Base-by-base conservation (phyloP, 2,329 filamentous ascomycete species). In the Thyridium curvatum region DNA sequence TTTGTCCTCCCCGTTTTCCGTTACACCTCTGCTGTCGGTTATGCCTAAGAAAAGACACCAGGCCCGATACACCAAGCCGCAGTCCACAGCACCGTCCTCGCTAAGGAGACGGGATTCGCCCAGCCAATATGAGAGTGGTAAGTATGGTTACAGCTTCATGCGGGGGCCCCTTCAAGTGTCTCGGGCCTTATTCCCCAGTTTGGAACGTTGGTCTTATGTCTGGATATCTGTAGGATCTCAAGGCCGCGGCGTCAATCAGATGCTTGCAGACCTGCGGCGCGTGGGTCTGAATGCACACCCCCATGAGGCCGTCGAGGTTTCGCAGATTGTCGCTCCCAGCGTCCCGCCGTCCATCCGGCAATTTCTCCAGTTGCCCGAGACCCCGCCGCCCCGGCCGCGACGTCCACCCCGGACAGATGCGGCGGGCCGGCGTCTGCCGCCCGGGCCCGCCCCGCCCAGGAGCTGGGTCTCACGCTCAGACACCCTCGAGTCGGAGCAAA, bases 1-100 rank as follows among this genome's bases (percentile, higher is more conserved):
- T 17, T 38, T 38, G 28, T 30, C 31, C 15, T 15, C 14, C 16
- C 36, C 9, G 28, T n/a, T 30, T 16, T 32, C n/a, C 18, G 21
- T 30, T 29, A 12, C 30, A n/a, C 21, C 35, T 18, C 18, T 8
- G 14, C 12, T 37, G n/a, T 17, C 17, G 38, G 54, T 51, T 51
- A 82, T 82, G 78, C 74, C 78, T 60, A 82, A 80, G 67, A 82
- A 80, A 69, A 68, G 74, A 59, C 70, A 74, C 40, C 65, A 70
- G 48, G 52, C 60, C 50, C 66, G 65, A 52, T 77, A 72, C 51
- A 74, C 76, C 47, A 82, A 80, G 57, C 77, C 77, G 48, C 69
- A 63, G 50, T 72, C 71, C 44, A 72, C 74, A 49, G 68, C 68
- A 21, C 68, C 74, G 47, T 66, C 70, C 39, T 69, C 69, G 43